A percentile compares a stretch with the other conserved stretches of the same genome.
Evolutionary conservation across 2,329 filamentous ascomycete species (phyloP).

Genomic region (Myriosclerotinia curreyana): DNA sequence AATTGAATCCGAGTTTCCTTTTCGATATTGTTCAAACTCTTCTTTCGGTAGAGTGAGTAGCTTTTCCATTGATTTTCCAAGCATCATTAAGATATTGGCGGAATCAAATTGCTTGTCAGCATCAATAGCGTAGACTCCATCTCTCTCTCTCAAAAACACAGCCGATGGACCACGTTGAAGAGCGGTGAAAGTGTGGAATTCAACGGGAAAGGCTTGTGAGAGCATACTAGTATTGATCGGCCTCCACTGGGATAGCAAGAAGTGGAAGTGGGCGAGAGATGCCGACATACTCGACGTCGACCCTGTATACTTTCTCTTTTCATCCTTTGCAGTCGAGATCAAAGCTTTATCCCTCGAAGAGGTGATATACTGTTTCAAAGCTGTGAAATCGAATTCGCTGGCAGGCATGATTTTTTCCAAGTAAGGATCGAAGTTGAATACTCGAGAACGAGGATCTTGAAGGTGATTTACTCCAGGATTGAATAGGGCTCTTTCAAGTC

Average conservation of each 20-base stretch:
- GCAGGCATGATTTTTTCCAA: slow-evolving; percentile 91
- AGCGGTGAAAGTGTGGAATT: slow-evolving; percentile 65
- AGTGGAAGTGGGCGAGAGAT: slow-evolving; percentile 87
- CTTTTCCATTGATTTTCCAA: slow-evolving; percentile 97
- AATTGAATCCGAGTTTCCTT: slow-evolving; percentile 63
- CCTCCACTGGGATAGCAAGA: slow-evolving; percentile 81
- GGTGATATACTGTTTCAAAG: slow-evolving; percentile 82
- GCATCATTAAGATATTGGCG: slow-evolving; percentile 82
- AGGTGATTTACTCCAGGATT: slow-evolving; percentile 90
- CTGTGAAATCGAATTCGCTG: slow-evolving; percentile 85
- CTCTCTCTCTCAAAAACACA: slow-evolving; percentile 76
- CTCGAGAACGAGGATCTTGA: slow-evolving; percentile 79
- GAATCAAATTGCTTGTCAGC: slow-evolving; percentile 89
- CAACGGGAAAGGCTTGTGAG: slow-evolving; percentile 63
- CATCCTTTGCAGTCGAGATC: slow-evolving; percentile 61
- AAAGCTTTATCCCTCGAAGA: slow-evolving; percentile 80
- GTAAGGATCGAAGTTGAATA: slow-evolving; percentile 97
- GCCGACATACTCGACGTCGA: slow-evolving; percentile 97
- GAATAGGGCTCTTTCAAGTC: slow-evolving; percentile 67
- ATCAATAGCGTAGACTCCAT: slow-evolving; percentile 91
- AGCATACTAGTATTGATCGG: slow-evolving; percentile 63
- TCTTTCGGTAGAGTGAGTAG: slow-evolving; percentile 78
- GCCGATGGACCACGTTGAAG: slow-evolving; percentile 72
- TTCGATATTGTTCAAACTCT: slow-evolving; percentile 82
- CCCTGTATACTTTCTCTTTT: slow-evolving; percentile 79